Evolutionary conservation across 2,329 filamentous ascomycete species (phyloP).

Genomic region (Chaetoscypha palmicola): DNA sequence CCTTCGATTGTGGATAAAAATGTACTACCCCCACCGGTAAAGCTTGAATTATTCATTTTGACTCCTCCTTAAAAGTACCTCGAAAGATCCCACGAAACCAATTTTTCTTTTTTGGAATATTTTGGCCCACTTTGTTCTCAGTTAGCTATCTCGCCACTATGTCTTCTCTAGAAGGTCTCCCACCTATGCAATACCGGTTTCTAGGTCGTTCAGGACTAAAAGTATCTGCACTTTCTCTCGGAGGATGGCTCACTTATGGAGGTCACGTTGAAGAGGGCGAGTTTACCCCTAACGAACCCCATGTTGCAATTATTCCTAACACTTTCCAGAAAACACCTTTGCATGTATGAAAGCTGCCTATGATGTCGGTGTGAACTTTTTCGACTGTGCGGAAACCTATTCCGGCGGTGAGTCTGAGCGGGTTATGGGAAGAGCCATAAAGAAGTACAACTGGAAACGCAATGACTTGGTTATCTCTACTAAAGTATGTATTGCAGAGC

Average conservation of each 20-base stretch:
- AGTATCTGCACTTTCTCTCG: constrained; percentile 66
- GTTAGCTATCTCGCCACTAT: constrained; percentile 11
- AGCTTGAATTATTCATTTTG: neutral
- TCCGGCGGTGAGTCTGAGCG: constrained; percentile 45
- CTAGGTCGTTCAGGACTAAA: constrained; percentile 66
- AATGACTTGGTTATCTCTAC: constrained; percentile 52
- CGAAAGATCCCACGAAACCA: neutral
- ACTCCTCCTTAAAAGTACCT: neutral
- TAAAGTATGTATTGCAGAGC: constrained; percentile 34
- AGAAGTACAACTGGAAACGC: constrained; percentile 49
- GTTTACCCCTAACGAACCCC: neutral
- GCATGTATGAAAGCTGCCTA: constrained; percentile 55
- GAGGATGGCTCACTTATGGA: constrained; percentile 68
- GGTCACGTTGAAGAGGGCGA: constrained; percentile 62
- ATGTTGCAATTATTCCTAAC: neutral
- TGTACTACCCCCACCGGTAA: too few relatives aligned
- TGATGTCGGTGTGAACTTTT: constrained; percentile 50
- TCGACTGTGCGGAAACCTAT: constrained; percentile 51
- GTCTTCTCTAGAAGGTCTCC: constrained; percentile 35
- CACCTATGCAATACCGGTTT: constrained; percentile 62
- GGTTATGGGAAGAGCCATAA: constrained; percentile 49
- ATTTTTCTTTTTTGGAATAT: neutral
- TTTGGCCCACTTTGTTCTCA: neutral
- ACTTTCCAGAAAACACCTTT: constrained; percentile 46
- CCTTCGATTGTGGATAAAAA: too few relatives aligned